A percentile compares a stretch with the other conserved stretches of the same genome.
These are phyloP conservation scores for Coniochaeta prunicola DNA, from an alignment of 2,329 filamentous ascomycete species.

Conservation along the genomic window DNA sequence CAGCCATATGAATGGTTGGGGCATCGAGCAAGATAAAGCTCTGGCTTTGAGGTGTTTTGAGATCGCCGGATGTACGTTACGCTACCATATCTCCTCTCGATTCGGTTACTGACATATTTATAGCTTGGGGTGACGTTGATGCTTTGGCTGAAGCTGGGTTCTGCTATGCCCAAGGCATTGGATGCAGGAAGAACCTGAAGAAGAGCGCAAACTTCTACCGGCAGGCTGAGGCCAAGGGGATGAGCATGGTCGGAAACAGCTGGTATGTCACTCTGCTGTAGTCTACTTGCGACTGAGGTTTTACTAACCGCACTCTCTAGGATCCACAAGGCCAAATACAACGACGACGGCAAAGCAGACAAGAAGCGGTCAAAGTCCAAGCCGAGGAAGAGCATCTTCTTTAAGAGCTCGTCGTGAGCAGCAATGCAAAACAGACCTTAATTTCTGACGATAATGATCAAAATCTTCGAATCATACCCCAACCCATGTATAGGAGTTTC, in stretches of 20 bases:
- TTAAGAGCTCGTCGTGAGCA: neutral
- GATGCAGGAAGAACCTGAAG: slow-evolving; percentile 93
- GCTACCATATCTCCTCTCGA: neutral
- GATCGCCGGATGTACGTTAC: slow-evolving; percentile 71
- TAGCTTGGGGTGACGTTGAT: slow-evolving; percentile 89
- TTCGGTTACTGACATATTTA: slow-evolving; percentile 10
- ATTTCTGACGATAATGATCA: slow-evolving; percentile 3
- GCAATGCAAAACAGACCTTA: neutral
- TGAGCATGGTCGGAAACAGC: slow-evolving; percentile 97
- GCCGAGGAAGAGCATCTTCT: slow-evolving; percentile 62
- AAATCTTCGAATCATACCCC: slow-evolving; percentile 2
- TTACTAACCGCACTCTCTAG: slow-evolving; percentile 37
- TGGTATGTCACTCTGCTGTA: slow-evolving; percentile 57
- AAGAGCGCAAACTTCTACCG: slow-evolving; percentile 90
- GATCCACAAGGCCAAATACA: slow-evolving; percentile 96
- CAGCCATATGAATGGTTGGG: slow-evolving; percentile 98
- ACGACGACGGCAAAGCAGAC: slow-evolving; percentile 56
- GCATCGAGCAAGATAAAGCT: slow-evolving; percentile 83
- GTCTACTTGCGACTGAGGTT: neutral
- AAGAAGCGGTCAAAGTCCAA: slow-evolving; percentile 70
- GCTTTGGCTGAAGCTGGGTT: slow-evolving; percentile 91
- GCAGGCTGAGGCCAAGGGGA: slow-evolving; percentile 82
- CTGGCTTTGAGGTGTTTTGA: slow-evolving; percentile 91
- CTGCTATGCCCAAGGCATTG: slow-evolving; percentile 89
- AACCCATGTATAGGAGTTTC: slow-evolving; percentile 1